Evolutionary conservation across 192 early-diverging fungal genomes (phyloP).

Genomic region (Backusella mclennaniae): DNA sequence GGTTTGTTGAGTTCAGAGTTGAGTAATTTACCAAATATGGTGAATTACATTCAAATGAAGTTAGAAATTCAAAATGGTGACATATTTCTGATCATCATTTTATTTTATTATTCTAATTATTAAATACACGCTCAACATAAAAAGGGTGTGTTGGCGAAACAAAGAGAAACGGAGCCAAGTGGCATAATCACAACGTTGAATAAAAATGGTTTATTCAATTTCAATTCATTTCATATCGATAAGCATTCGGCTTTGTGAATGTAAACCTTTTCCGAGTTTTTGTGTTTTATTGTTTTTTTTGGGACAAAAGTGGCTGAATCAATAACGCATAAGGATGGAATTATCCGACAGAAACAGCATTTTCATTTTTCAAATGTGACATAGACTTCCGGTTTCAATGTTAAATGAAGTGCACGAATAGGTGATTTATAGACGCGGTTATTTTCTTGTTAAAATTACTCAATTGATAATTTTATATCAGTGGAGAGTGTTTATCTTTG

Average conservation of each 20-base stretch:
- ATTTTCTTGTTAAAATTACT: neutral
- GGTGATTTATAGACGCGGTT: constrained; percentile 6
- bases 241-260: neutral
- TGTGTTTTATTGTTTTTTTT: neutral
- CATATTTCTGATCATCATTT: too few species aligned
- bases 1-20: neutral
- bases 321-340: neutral
- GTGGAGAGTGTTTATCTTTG: neutral
- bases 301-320: neutral
- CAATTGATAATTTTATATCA: neutral
- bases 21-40: neutral
- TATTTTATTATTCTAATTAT: too few species aligned
- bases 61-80: neutral
- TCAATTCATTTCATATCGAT: too few species aligned
- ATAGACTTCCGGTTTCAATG: constrained; percentile 13
- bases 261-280: neutral
- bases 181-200: too few species aligned
- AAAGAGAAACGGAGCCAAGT: too few species aligned
- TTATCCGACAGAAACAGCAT: constrained; percentile 5
- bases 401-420: neutral
- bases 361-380: neutral
- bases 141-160: too few species aligned
- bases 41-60: neutral
- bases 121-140: too few species aligned
- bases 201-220: too few species aligned